phyloP scores from a whole-genome alignment of 148 eudicot genomes.

The Beta vulgaris region DNA sequence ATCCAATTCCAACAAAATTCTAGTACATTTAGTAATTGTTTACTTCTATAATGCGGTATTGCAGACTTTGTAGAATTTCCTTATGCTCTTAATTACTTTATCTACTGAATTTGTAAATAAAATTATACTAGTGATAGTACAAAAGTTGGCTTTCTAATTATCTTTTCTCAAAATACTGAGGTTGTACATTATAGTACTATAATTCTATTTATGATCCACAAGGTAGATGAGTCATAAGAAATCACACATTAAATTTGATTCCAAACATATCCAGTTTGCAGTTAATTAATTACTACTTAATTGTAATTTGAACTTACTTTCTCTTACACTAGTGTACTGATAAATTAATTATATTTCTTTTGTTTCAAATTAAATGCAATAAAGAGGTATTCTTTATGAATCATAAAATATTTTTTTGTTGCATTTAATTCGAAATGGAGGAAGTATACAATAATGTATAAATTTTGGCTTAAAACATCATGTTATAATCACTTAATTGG shows the following conservation, averaged over 20 bases:
- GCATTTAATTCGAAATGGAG: no score
- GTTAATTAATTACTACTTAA: no score
- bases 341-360: no score
- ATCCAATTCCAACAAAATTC: constrained; percentile 9
- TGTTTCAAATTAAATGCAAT: no score
- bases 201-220: not conserved
- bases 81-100: not conserved
- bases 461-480: no score
- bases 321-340: no score
- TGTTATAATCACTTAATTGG: no score
- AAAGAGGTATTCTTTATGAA: no score
- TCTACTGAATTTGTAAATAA: not conserved
- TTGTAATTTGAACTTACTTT: no score
- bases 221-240: not conserved
- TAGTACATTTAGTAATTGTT: not conserved
- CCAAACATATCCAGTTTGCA: no score
- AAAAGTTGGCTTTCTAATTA: not conserved
- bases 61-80: constrained; percentile 1
- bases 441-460: no score
- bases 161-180: not conserved
- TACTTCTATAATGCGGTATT: not conserved
- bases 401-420: no score
- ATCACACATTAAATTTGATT: not conserved
- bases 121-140: not conserved
- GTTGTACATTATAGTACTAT: not conserved